Evolutionary conservation across 441 rosid species (phyloP).

Genomic region (Adansonia madagascariensis): DNA sequence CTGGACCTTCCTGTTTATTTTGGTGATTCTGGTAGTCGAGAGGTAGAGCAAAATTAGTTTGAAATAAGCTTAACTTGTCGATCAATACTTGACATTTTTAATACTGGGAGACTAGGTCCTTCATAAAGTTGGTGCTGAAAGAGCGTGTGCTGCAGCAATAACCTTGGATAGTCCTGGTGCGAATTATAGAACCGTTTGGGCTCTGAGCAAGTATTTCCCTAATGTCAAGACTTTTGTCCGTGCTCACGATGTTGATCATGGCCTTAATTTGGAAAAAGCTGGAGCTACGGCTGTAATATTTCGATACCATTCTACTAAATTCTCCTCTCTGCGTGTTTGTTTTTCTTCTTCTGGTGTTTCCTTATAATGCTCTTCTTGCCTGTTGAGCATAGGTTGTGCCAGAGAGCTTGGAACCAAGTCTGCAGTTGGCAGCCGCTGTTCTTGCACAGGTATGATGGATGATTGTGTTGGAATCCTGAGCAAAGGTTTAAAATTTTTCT

Average conservation of each 20-base stretch:
- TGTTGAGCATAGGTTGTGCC: slow-evolving; percentile 76
- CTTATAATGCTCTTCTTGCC: neutral
- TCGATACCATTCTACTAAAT: slow-evolving; percentile 30
- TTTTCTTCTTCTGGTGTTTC: neutral
- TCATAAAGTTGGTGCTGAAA: slow-evolving; percentile 91
- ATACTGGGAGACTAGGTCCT: slow-evolving; percentile 64
- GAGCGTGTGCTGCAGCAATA: slow-evolving; percentile 96
- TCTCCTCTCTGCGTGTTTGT: neutral
- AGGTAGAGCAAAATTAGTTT: slow-evolving; percentile 51
- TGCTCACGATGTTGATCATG: slow-evolving; percentile 97
- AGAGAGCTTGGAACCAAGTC: slow-evolving; percentile 95
- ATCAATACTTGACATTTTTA: slow-evolving; percentile 33
- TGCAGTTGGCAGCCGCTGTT: slow-evolving; percentile 97
- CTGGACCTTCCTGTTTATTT: slow-evolving; percentile 93
- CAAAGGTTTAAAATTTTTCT: neutral
- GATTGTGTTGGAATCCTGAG: slow-evolving; percentile 10
- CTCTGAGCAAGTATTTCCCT: slow-evolving; percentile 93
- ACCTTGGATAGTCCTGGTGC: slow-evolving; percentile 96
- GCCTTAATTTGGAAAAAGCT: slow-evolving; percentile 93
- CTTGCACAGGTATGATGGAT: slow-evolving; percentile 79
- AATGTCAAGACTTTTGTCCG: slow-evolving; percentile 93
- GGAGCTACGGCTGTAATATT: slow-evolving; percentile 90
- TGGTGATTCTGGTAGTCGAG: slow-evolving; percentile 95
- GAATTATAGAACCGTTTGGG: slow-evolving; percentile 98
- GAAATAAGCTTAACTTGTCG: slow-evolving; percentile 14